Evolutionary conservation across 371 early-diverging fungal genomes (phyloP).

Genomic region (Nosema muscidifuracis): DNA sequence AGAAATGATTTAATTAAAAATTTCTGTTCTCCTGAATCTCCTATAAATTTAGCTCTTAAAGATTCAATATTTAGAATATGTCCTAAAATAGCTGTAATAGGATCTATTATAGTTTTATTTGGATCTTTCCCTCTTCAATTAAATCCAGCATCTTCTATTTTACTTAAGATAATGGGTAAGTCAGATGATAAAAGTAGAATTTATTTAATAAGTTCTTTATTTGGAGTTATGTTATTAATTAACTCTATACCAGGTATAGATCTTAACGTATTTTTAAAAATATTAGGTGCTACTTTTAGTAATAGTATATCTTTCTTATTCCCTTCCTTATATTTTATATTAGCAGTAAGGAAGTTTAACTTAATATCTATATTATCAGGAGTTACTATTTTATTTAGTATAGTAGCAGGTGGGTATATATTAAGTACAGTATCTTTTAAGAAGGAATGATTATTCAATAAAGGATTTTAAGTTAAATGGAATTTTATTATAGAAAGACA

Average conservation of each 20-base stretch:
- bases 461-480: no score
- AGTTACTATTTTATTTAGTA: background rate
- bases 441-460: no score
- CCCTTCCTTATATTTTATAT: slow-evolving; percentile 24
- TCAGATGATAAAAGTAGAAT: background rate
- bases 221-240: background rate
- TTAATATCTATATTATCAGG: background rate
- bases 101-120: slow-evolving; percentile 29
- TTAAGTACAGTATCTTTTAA: no score
- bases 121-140: slow-evolving; percentile 31
- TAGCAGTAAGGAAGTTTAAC: background rate
- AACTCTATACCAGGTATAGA: slow-evolving; percentile 1
- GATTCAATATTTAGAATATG: background rate
- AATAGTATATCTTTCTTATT: slow-evolving; percentile 16
- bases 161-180: background rate
- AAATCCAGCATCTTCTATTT: slow-evolving; percentile 12
- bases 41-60: slow-evolving; percentile 4
- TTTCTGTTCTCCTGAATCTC: background rate
- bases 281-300: slow-evolving; percentile 1
- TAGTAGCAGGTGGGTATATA: background rate
- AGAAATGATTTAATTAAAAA: slow-evolving; percentile 16
- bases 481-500: no score
- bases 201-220: background rate
- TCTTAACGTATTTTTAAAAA: slow-evolving; percentile 5
- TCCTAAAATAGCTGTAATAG: slow-evolving; percentile 8